Evolutionary conservation across 352 stramenopile species (phyloP), one percentile per base, ranked within the genome.

Genomic region (Pythium aphanidermatum): DNA sequence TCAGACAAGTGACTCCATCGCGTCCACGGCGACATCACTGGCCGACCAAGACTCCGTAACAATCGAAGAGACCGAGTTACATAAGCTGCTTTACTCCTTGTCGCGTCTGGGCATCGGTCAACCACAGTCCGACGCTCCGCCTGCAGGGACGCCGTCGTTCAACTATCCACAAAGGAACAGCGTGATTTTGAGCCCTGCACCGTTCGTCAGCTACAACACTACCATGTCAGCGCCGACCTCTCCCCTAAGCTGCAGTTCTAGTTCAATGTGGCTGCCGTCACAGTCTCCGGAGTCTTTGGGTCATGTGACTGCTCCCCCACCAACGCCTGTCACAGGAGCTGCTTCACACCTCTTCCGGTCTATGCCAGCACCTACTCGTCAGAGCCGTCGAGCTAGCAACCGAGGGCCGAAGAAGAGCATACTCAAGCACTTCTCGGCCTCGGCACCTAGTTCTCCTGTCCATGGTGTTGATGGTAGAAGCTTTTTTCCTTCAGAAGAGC

Each of bases 1-100:
- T 4, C 60, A 71, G 28, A 63, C 51, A 10, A 80, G 64, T 29
- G 60, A 77, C 4, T 83, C 71, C 1, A 52, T 66, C 16, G 24
- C 55, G 16, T 86, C 71, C 6, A 83, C 64, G 0, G 38, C 60
- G 13, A 31, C 57, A 14, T 68, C 60, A 14, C 27, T 39, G 32
- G 24, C 28, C 21, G 68, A 72, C 6, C 51, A 64, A 10, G 50
- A 74, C 16, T 33, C 51, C 34, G 36, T 62, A 19, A 54, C 14
- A 5, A 34, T 39, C 14, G 51, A 60, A 21, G 51, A 53, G 21
- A 35, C 51, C 2, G 74, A 86, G 43, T 55, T 86, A 4, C 71
- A 83, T 60, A 86, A 80, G 25, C 57, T 86, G 6, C 38, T 86
- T 9, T 83, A 83, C 43, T 83, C 74, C 6, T 51, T 86, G 23